Base-by-base conservation (phyloP, 768 basidiomycete species). In the Mycena haematopus region DNA sequence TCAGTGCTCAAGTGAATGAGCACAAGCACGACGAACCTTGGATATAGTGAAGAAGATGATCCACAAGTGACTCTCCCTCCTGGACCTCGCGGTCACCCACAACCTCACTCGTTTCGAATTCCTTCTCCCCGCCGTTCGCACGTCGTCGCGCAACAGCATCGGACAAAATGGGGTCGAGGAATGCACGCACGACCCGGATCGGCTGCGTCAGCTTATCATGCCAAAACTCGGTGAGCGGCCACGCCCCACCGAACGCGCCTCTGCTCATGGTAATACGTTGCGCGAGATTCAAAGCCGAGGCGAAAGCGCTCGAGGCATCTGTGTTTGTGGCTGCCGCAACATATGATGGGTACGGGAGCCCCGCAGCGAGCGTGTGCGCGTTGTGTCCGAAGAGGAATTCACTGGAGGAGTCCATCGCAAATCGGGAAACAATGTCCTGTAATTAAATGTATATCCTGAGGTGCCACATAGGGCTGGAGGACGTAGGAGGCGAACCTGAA, bases 321-420 rank as follows among this genome's bases (percentile, higher is more conserved):
- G 70, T 62, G 17, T 14, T 45, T 15, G 44, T 22, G 10, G 19
- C 22, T 8, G 62, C 62, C 6, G 67, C 60, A 15, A 73, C 57
- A 2, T 75, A 70, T 56, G 71, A 64, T 38, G 72, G 84, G 64
- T 85, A 83, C 1, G 84, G 79, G 1, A 87, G 75, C 7, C 77
- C 78, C 0, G 77, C 81, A 2, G 75, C 73, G 19, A 86, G 81
- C 1, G 82, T 82, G 35, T 72, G 69, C 22, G 84, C 78, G 51
- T 80, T 74, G 50, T 80, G 72, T 29, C 80, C 82, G 64, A 86
- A 86, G 31, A 87, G 79, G 68, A 86, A 88, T 44, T 86, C 84
- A 0, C 83, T 79, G 2, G 84, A 85, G 0, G 83, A 80, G 69
- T 87, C 86, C 56, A 86, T 74, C 0, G 86, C 86, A 70, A 86